Base-by-base conservation (phyloP, 2,329 filamentous ascomycete species). In the Rhynchosporium agropyri region DNA sequence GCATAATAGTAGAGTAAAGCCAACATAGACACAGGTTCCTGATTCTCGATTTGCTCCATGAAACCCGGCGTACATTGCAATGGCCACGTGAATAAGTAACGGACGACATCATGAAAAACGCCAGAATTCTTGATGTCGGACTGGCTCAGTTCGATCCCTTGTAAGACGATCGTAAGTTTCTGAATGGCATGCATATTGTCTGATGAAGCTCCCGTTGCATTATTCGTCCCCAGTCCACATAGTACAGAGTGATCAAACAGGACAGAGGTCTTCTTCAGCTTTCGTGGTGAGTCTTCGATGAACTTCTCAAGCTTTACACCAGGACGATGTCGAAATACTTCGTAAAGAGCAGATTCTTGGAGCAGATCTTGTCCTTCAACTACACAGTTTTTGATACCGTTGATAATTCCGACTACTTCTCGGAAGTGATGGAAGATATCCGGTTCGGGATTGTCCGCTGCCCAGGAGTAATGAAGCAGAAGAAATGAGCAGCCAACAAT, bases 71-170 rank as follows among this genome's bases (percentile, higher is more conserved):
- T 65, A 29, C 56, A 60, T 12, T 57, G 42, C 6, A 54, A 31
- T 2, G 63, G 63, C 63, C 63, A 65, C 9, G 63, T 62, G 36
- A 65, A 62, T 3, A 65, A 33, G 31, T 48, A 62, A 3, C 63
- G 50, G 8, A 57, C 33, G 2, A 65, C 54, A 29, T 62, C 60
- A 59, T 58, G 40, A 26, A 40, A 26, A n/a, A 62, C 20, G 1
- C 57, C 51, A 3, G 60, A 54, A 1, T 26, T 28, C 36, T 65
- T 45, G 5, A 62, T 10, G 28, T 58, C 48, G 4, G 28, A 38
- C n/a, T 28, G 43, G 15, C 28, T 38, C 3, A 65, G 28, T 13
- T 46, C 50, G n/a, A 65, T 62, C 8, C 57, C 56, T 12, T 43
- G 46, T 7, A 65, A n/a, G 10, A 51, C 46, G 38, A 58, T 58